Evolutionary conservation across 441 rosid species (phyloP).

Genomic region (Erodium texanum): DNA sequence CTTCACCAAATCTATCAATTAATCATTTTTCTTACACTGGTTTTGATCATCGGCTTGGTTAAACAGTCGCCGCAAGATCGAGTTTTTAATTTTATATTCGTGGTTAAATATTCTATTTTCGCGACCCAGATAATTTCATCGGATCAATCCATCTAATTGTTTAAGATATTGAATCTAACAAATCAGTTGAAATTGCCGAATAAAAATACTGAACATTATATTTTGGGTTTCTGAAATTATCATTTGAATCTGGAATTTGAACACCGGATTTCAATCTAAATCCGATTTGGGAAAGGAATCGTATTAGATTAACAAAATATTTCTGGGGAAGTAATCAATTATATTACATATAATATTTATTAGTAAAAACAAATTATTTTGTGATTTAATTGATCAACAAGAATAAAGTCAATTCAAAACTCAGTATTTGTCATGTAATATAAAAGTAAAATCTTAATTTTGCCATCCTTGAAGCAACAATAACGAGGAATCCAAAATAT

Average conservation of each 20-base stretch:
- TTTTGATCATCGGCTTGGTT: not conserved
- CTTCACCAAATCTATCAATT: not conserved
- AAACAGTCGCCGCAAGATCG: not conserved
- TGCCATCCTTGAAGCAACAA: too few species aligned
- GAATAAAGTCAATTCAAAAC: not conserved
- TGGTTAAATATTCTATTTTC: not conserved
- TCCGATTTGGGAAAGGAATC: too few species aligned
- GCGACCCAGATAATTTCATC: not conserved
- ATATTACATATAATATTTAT: not conserved
- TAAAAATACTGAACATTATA: not conserved
- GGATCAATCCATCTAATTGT: not conserved
- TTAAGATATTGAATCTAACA: not conserved
- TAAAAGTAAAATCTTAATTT: too few species aligned
- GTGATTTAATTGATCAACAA: not conserved
- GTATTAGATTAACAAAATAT: too few species aligned
- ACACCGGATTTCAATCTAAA: not conserved
- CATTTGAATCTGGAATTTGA: not conserved
- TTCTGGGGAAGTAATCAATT: not conserved
- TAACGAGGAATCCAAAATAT: too few species aligned
- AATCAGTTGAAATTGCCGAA: not conserved
- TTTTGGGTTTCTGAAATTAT: not conserved
- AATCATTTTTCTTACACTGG: not conserved
- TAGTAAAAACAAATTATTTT: not conserved
- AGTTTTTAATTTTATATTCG: not conserved
- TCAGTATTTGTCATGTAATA: not conserved